phyloP scores from a whole-genome alignment of 2,329 filamentous ascomycete species.

The Stagonosporopsis chrysanthemi region DNA sequence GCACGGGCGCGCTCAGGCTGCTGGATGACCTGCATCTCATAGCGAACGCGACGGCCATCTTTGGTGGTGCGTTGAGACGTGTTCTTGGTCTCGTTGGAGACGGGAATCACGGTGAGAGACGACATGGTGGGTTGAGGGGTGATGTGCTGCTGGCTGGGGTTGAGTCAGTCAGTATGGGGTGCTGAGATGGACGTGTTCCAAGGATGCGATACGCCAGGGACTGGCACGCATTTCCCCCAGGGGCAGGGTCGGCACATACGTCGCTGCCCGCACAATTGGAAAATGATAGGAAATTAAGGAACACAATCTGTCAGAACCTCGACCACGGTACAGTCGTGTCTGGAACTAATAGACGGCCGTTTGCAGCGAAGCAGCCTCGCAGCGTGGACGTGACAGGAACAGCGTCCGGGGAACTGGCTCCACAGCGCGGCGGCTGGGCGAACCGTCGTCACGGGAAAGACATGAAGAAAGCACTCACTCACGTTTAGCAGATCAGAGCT shows the following conservation, averaged over 20 bases:
- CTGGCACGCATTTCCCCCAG: slow-evolving; percentile 20
- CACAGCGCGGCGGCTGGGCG: slow-evolving; percentile 21
- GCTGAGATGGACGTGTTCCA: slow-evolving; percentile 15
- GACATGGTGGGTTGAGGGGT: slow-evolving; percentile 32
- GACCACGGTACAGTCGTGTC: slow-evolving; percentile 26
- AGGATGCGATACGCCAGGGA: slow-evolving; percentile 21
- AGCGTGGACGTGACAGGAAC: slow-evolving; percentile 21
- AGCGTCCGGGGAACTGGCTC: slow-evolving; percentile 22
- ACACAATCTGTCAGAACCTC: slow-evolving; percentile 19
- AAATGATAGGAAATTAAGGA: slow-evolving; percentile 12
- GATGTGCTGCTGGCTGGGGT: slow-evolving; percentile 10
- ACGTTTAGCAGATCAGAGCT: slow-evolving; percentile 6
- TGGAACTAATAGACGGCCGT: slow-evolving; percentile 18
- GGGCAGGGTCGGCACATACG: slow-evolving; percentile 24
- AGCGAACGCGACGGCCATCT: slow-evolving; percentile 79
- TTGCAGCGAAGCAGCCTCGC: slow-evolving; percentile 15
- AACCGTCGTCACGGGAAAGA: slow-evolving; percentile 13
- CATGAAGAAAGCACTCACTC: slow-evolving; percentile 14
- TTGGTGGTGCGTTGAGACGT: slow-evolving; percentile 68
- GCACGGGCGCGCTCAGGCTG: slow-evolving; percentile 93
- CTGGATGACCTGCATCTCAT: slow-evolving; percentile 85
- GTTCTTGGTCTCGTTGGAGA: slow-evolving; percentile 65
- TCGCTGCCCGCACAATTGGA: slow-evolving; percentile 11
- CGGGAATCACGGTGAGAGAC: slow-evolving; percentile 55
- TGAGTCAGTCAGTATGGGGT: slow-evolving; percentile 22